Percentiles rank a stretch among this genome's conserved stretches.
Evolutionary conservation across 2,329 filamentous ascomycete species (phyloP).

Genomic region (Septoria linicola): DNA sequence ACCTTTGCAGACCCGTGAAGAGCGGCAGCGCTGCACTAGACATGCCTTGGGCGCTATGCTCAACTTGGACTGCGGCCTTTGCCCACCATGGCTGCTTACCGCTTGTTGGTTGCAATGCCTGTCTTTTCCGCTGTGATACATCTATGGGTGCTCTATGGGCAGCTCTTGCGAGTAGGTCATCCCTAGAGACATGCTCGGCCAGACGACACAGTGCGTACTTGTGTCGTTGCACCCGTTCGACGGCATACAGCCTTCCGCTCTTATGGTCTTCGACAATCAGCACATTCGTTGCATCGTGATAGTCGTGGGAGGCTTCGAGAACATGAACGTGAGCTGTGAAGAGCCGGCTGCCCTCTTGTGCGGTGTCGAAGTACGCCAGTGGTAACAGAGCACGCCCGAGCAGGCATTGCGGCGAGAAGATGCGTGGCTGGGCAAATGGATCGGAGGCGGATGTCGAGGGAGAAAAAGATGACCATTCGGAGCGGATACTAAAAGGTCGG

Average conservation of each 20-base stretch:
- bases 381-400: slow-evolving; percentile 61
- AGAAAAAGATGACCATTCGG: slow-evolving; percentile 9
- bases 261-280: slow-evolving; percentile 62
- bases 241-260: slow-evolving; percentile 56
- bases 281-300: slow-evolving; percentile 50
- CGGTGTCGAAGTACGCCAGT: slow-evolving; percentile 62
- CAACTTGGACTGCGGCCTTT: slow-evolving; percentile 20
- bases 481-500: slow-evolving; percentile 31
- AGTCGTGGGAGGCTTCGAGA: slow-evolving; percentile 59
- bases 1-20: neutral
- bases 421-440: slow-evolving; percentile 28
- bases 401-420: slow-evolving; percentile 42
- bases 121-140: slow-evolving; percentile 29
- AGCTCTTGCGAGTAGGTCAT: slow-evolving; percentile 46
- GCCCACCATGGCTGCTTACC: slow-evolving; percentile 31
- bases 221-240: slow-evolving; percentile 63
- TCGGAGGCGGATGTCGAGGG: slow-evolving; percentile 14
- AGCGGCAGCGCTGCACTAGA: neutral
- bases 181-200: slow-evolving; percentile 63
- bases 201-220: slow-evolving; percentile 69
- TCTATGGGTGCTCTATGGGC: slow-evolving; percentile 35
- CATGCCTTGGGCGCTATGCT: neutral
- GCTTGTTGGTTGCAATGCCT: slow-evolving; percentile 11
- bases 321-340: slow-evolving; percentile 64
- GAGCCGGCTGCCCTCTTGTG: slow-evolving; percentile 52